These are phyloP conservation scores for Nemania sp. DNA, from an alignment of 2,329 filamentous ascomycete species.

Conservation along the genomic window DNA sequence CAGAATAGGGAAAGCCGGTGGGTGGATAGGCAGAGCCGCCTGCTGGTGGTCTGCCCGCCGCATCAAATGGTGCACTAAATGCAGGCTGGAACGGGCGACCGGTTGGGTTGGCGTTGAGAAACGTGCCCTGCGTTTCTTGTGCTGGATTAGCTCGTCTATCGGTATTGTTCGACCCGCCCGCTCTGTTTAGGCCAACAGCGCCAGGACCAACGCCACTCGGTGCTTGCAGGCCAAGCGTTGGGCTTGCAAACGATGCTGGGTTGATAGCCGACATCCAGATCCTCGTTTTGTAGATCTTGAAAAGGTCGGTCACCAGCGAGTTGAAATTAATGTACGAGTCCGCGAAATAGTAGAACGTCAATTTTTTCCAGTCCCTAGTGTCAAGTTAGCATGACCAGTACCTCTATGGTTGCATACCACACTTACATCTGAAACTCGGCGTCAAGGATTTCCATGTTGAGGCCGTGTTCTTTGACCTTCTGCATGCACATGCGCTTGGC, in stretches of 20 bases:
- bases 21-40: constrained; percentile 45
- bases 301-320: constrained; percentile 91
- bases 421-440: constrained; percentile 97
- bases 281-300: constrained; percentile 98
- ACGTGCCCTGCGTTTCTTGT: constrained; percentile 46
- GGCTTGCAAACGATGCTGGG: constrained; percentile 88
- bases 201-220: constrained; percentile 69
- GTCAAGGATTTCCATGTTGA: constrained; percentile 98
- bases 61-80: constrained; percentile 48
- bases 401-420: neutral
- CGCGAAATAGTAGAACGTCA: constrained; percentile 99
- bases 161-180: constrained; percentile 46
- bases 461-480: constrained; percentile 90
- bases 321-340: constrained; percentile 99
- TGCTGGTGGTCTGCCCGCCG: constrained; percentile 46
- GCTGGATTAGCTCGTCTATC: constrained; percentile 53
- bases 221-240: constrained; percentile 70
- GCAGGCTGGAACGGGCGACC: constrained; percentile 48
- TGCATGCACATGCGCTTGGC: constrained; percentile 96
- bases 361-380: constrained; percentile 92
- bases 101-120: constrained; percentile 43
- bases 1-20: constrained; percentile 46
- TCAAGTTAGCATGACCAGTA: constrained; percentile 34
- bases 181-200: constrained; percentile 61
- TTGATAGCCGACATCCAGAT: constrained; percentile 99